phyloP scores from a whole-genome alignment of 1,284 basidiomycete genomes.

The Marasmius tenuissimus region DNA sequence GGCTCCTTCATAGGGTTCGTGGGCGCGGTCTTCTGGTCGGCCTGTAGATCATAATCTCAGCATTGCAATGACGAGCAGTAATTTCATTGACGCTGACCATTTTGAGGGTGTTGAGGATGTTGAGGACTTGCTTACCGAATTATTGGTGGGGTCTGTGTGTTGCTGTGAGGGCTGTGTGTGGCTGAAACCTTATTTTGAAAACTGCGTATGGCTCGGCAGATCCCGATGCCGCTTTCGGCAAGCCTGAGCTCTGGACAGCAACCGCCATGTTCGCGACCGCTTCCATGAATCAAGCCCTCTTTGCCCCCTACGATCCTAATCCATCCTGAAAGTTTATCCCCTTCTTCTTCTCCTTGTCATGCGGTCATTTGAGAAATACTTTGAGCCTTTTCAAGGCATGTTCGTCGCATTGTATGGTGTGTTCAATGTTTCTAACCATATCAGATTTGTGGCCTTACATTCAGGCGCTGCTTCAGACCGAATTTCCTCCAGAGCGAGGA shows the following conservation, averaged over 20 bases:
- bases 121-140: background rate
- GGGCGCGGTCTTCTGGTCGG: slow-evolving; percentile 87
- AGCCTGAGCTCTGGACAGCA: background rate
- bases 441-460: too few species aligned
- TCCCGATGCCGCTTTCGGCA: slow-evolving; percentile 5
- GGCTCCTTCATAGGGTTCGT: slow-evolving; percentile 96
- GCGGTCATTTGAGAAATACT: too few species aligned
- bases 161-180: slow-evolving; percentile 24
- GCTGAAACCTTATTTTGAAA: slow-evolving; percentile 46
- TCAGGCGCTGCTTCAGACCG: too few species aligned
- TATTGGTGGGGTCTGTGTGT: background rate
- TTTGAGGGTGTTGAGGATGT: slow-evolving; percentile 5
- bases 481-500: too few species aligned
- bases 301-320: too few species aligned
- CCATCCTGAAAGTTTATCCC: too few species aligned
- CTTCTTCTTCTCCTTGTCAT: too few species aligned
- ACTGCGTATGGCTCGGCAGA: slow-evolving; percentile 32
- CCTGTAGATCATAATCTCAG: slow-evolving; percentile 42
- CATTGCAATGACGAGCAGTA: slow-evolving; percentile 11
- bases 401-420: too few species aligned
- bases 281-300: too few species aligned
- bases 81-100: slow-evolving; percentile 31
- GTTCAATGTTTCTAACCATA: too few species aligned
- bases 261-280: too few species aligned
- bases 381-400: too few species aligned